Evolutionary conservation across 129 eudicot genomes (phyloP).

Genomic region (Heracleum sosnowskyi): DNA sequence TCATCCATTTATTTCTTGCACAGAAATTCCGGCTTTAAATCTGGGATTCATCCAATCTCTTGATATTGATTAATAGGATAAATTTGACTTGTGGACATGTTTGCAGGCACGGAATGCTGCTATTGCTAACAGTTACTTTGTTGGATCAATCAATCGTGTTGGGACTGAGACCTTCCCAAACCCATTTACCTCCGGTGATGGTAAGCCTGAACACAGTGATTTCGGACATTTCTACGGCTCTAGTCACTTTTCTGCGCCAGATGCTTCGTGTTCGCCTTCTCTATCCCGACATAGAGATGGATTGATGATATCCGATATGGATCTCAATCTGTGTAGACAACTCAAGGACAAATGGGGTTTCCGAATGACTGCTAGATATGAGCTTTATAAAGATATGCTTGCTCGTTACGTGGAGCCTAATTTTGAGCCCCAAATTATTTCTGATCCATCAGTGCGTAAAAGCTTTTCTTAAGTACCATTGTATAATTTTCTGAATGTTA

Average conservation of each 20-base stretch:
- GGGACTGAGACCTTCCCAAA: slow-evolving; percentile 95
- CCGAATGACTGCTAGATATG: slow-evolving; percentile 91
- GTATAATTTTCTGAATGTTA: not conserved
- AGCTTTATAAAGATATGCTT: slow-evolving; percentile 70
- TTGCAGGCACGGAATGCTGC: slow-evolving; percentile 96
- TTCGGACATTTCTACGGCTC: slow-evolving; percentile 99
- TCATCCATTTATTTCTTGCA: not conserved
- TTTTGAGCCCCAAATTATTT: slow-evolving; percentile 82
- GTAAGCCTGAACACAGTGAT: slow-evolving; percentile 89
- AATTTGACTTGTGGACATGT: slow-evolving; percentile 1
- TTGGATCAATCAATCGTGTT: slow-evolving; percentile 91
- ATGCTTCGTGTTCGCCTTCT: slow-evolving; percentile 90
- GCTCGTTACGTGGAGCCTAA: slow-evolving; percentile 61
- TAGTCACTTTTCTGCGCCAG: slow-evolving; percentile 89
- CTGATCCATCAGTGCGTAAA: slow-evolving; percentile 82
- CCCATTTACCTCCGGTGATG: slow-evolving; percentile 95
- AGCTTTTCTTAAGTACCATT: slow-evolving; percentile 16
- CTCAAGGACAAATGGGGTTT: slow-evolving; percentile 96
- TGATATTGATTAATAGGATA: not conserved
- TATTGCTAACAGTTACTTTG: slow-evolving; percentile 91
- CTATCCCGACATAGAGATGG: slow-evolving; percentile 76
- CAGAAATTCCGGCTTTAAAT: not conserved
- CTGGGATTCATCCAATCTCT: not conserved
- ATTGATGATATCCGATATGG: slow-evolving; percentile 78
- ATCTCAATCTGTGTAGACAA: slow-evolving; percentile 88